Evolutionary conservation across 2,329 filamentous ascomycete species (phyloP).

Genomic region (Tympanopsis confertula): DNA sequence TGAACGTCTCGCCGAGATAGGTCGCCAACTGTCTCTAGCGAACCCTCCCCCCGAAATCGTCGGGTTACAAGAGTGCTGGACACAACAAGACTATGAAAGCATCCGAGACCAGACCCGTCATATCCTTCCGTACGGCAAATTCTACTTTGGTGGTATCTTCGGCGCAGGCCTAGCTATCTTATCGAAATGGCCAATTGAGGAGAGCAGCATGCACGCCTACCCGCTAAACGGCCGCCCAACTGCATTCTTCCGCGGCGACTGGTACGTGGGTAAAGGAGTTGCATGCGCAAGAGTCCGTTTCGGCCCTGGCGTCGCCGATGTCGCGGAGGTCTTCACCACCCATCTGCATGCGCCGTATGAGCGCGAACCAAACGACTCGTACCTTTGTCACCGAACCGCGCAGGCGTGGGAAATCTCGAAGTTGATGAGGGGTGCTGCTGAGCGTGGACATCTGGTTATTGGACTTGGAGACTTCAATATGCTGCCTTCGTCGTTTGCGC

Average conservation of each 20-base stretch:
- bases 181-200: slow-evolving; percentile 82
- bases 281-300: slow-evolving; percentile 71
- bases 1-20: slow-evolving; percentile 74
- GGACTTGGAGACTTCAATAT: slow-evolving; percentile 94
- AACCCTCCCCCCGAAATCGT: slow-evolving; percentile 70
- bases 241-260: slow-evolving; percentile 88
- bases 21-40: slow-evolving; percentile 60
- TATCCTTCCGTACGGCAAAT: slow-evolving; percentile 80
- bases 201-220: slow-evolving; percentile 76
- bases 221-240: slow-evolving; percentile 87
- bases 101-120: slow-evolving; percentile 64
- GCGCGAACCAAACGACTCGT: slow-evolving; percentile 63
- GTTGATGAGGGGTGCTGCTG: slow-evolving; percentile 69
- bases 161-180: slow-evolving; percentile 82
- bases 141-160: slow-evolving; percentile 82
- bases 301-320: slow-evolving; percentile 49
- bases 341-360: slow-evolving; percentile 50
- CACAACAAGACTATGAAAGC: slow-evolving; percentile 67
- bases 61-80: slow-evolving; percentile 92
- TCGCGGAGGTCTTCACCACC: slow-evolving; percentile 85
- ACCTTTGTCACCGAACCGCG: slow-evolving; percentile 78
- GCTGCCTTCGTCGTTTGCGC: slow-evolving; percentile 74
- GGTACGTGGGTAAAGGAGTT: slow-evolving; percentile 91
- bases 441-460: slow-evolving; percentile 72
- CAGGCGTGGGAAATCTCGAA: slow-evolving; percentile 95